Conservation (phyloP, 208 protist species). For the Spongospora subterranea region DNA sequence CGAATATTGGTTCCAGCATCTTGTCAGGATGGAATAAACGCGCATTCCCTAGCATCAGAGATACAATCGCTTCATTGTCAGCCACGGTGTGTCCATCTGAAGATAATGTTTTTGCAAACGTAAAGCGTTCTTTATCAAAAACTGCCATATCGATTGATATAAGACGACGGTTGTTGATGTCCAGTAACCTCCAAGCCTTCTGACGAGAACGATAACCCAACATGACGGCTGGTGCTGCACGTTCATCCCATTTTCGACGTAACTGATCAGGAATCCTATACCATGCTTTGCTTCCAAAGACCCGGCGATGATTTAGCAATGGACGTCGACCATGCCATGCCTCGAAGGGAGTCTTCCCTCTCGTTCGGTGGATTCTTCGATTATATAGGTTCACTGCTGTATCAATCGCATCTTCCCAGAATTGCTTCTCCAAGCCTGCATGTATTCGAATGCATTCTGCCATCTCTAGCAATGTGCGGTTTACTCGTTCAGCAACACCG, state of each 20-base stretch:
- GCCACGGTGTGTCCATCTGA: no score
- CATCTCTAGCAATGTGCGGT: constrained; percentile 12
- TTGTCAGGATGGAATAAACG: no score
- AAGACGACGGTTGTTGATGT: no score
- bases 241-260: background rate
- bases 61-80: no score
- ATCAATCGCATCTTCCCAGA: background rate
- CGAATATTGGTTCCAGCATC: no score
- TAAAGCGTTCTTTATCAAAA: no score
- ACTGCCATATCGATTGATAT: no score
- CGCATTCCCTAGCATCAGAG: no score
- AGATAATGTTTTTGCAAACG: no score
- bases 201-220: no score
- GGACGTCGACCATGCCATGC: background rate
- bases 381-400: background rate
- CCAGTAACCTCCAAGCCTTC: no score
- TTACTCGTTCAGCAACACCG: constrained; percentile 1
- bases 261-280: background rate
- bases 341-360: background rate
- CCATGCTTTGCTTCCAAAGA: background rate
- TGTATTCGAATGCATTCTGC: background rate
- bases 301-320: background rate
- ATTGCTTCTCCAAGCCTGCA: background rate
- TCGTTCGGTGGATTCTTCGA: background rate
- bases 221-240: no score